Conservation (phyloP, 768 basidiomycete species). For the Naganishia onofrii region DNA sequence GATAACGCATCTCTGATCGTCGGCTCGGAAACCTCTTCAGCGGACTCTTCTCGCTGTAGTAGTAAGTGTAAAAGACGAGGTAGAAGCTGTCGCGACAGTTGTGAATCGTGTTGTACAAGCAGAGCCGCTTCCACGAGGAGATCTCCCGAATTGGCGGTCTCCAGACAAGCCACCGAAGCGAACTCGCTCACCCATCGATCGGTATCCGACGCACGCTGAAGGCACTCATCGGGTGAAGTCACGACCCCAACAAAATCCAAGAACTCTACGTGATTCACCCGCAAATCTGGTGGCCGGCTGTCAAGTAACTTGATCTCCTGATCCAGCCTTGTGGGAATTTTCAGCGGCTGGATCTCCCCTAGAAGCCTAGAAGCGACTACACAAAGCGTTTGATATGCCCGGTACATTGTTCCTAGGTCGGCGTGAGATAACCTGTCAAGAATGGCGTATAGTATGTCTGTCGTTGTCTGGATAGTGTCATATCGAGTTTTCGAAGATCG, state of each 20-base stretch:
- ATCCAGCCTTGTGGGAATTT: background rate
- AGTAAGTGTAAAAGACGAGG: slow-evolving; percentile 21
- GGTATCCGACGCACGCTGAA: background rate
- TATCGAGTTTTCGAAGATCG: background rate
- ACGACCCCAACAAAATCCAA: slow-evolving; percentile 3
- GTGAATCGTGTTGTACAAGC: slow-evolving; percentile 2
- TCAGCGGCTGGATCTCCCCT: background rate
- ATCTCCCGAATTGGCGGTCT: background rate
- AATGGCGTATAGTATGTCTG: slow-evolving; percentile 9
- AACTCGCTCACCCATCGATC: slow-evolving; percentile 2
- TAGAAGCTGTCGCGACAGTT: background rate
- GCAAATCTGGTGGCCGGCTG: background rate
- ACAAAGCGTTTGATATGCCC: slow-evolving; percentile 17
- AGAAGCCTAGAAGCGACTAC: background rate
- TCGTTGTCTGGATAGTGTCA: background rate
- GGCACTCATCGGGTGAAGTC: background rate
- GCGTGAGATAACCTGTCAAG: slow-evolving; percentile 1
- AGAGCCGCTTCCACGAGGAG: slow-evolving; percentile 7
- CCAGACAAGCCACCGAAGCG: slow-evolving; percentile 2
- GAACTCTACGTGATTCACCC: background rate
- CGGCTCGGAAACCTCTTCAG: background rate
- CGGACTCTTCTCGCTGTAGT: slow-evolving; percentile 7
- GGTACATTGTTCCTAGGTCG: slow-evolving; percentile 3
- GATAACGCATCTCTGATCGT: background rate
- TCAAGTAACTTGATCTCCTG: background rate